Conservation (phyloP, 805 yeast species). For the Crinitomyces ghanaensis region DNA sequence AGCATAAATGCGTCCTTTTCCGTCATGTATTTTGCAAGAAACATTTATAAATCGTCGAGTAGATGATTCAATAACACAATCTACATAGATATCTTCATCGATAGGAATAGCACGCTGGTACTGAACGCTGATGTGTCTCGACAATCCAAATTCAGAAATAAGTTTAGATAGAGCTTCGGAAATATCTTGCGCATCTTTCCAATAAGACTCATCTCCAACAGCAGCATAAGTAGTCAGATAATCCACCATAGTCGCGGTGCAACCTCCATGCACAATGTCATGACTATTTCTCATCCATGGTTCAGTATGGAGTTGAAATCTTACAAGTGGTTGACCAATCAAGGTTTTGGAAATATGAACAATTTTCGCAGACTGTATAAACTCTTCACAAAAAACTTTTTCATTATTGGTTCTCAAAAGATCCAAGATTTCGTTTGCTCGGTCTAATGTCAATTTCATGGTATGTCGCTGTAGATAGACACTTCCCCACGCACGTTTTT, state of each 20-base stretch:
- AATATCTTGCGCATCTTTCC: constrained; percentile 14
- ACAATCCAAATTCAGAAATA: constrained; percentile 17
- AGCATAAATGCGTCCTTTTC: constrained; percentile 15
- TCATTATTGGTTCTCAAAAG: neutral
- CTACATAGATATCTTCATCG: constrained; percentile 13
- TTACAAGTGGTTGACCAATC: constrained; percentile 12
- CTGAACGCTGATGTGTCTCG: constrained; percentile 21
- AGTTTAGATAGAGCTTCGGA: constrained; percentile 6
- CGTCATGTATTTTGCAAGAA: constrained; percentile 13
- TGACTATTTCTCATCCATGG: constrained; percentile 15
- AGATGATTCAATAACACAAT: constrained; percentile 17
- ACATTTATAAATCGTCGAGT: constrained; percentile 19
- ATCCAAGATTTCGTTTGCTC: constrained; percentile 1
- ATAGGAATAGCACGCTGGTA: constrained; percentile 23
- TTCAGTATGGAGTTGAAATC: constrained; percentile 15
- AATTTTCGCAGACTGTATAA: constrained; percentile 1
- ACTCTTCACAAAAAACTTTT: neutral
- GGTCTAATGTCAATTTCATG: neutral
- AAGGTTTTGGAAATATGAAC: constrained; percentile 6
- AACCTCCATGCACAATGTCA: constrained; percentile 26
- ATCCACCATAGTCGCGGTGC: constrained; percentile 22
- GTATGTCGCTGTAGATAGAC: neutral
- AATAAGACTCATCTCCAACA: constrained; percentile 18
- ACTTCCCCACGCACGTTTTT: too few species aligned
- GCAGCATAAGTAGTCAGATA: constrained; percentile 16